phyloP scores from a whole-genome alignment of 2,329 filamentous ascomycete genomes.

The Ophiostoma pallidulum region DNA sequence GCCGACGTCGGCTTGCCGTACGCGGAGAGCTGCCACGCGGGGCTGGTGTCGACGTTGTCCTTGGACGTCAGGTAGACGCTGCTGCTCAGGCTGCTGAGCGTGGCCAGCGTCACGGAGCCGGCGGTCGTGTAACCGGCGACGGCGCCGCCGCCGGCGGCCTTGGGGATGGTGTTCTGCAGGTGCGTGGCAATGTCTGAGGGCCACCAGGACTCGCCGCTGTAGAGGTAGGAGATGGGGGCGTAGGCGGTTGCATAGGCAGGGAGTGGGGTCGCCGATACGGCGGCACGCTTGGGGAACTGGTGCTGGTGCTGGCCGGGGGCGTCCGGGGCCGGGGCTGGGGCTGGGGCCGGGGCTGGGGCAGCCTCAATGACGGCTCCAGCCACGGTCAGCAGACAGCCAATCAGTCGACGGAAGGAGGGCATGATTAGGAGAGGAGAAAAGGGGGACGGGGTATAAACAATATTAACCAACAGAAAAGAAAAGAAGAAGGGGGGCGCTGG shows the following conservation, averaged over 20 bases:
- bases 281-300: too few relatives aligned
- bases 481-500: background rate
- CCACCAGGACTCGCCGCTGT: conserved; percentile 16
- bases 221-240: conserved; percentile 16
- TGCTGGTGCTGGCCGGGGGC: conserved; percentile 1
- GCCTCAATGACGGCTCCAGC: conserved; percentile 6
- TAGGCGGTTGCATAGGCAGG: conserved; percentile 17
- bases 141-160: conserved; percentile 11
- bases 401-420: conserved; percentile 5
- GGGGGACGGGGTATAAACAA: background rate
- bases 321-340: too few relatives aligned
- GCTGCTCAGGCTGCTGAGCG: conserved; percentile 11
- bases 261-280: too few relatives aligned
- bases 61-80: conserved; percentile 15
- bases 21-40: conserved; percentile 15
- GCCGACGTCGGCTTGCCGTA: conserved; percentile 14
- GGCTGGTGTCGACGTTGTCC: conserved; percentile 12
- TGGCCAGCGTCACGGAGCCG: conserved; percentile 15
- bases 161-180: conserved; percentile 16
- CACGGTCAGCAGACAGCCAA: background rate
- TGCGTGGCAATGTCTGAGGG: conserved; percentile 18
- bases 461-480: too few relatives aligned
- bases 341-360: background rate
- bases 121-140: conserved; percentile 3
- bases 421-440: background rate